Conservation (phyloP, 345 rosid species). For the Arabis alpina region DNA sequence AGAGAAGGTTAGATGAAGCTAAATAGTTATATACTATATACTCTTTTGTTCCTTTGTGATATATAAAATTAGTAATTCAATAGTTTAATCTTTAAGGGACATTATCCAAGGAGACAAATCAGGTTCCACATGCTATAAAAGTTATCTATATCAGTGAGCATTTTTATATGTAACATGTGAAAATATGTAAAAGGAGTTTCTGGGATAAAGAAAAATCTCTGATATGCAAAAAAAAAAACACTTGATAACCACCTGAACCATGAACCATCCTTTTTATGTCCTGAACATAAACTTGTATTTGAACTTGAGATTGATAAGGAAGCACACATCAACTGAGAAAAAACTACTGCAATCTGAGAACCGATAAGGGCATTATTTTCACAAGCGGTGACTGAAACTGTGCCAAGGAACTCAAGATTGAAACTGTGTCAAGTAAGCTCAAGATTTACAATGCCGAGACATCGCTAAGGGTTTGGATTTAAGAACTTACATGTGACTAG, state of each 20-base stretch:
- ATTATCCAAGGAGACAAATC: constrained; percentile 10
- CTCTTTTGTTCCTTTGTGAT: constrained; percentile 9
- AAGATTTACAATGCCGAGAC: constrained; percentile 5
- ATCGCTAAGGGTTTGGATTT: not conserved
- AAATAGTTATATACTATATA: not conserved
- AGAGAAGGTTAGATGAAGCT: constrained; percentile 24
- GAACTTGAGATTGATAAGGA: constrained; percentile 13
- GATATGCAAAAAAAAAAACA: not conserved
- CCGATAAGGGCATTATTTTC: constrained; percentile 58
- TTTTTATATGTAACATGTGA: not conserved
- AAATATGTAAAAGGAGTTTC: no score
- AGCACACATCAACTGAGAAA: constrained; percentile 55
- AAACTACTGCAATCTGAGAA: constrained; percentile 75
- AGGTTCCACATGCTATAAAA: not conserved
- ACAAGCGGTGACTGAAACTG: no score
- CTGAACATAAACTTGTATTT: constrained; percentile 25
- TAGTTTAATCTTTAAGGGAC: constrained; percentile 19
- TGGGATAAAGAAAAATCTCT: not conserved
- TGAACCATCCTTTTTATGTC: constrained; percentile 27
- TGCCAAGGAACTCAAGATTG: constrained; percentile 34
- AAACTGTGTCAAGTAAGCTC: not conserved
- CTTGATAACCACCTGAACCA: constrained; percentile 11
- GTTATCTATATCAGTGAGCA: not conserved
- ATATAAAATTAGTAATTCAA: constrained; percentile 4
- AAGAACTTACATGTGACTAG: no score